phyloP scores from a whole-genome alignment of 169 alveolate genomes.

The Plasmodium malariae region DNA sequence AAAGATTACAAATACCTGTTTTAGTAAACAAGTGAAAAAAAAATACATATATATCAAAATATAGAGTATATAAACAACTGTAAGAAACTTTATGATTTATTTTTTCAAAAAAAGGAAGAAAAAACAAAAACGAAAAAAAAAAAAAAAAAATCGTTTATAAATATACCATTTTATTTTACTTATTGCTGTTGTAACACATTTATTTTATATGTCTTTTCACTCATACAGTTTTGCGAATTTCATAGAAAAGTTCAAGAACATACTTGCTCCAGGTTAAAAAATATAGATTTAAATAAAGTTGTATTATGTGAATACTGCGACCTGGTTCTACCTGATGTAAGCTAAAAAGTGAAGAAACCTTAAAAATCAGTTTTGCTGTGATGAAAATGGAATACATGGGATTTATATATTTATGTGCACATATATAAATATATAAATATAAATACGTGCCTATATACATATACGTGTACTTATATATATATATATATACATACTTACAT shows the following conservation, averaged over 20 bases:
- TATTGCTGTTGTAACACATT: not conserved
- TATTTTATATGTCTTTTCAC: not conserved
- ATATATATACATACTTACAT: not conserved
- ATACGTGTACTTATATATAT: not conserved
- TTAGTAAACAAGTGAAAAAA: too few species aligned
- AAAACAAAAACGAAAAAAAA: too few species aligned
- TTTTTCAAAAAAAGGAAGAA: too few species aligned
- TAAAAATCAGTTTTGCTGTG: not conserved
- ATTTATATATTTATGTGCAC: too few species aligned
- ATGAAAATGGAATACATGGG: too few species aligned
- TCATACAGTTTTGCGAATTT: conserved; percentile 64
- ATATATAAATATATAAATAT: too few species aligned
- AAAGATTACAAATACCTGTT: too few species aligned
- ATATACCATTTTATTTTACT: too few species aligned
- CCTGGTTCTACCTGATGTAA: conserved; percentile 57
- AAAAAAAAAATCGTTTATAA: too few species aligned
- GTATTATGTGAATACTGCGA: conserved; percentile 57
- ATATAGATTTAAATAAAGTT: conserved; percentile 18
- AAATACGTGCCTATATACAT: not conserved
- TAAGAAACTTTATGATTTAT: too few species aligned
- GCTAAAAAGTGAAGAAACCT: not conserved
- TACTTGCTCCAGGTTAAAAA: conserved; percentile 22
- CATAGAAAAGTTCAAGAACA: conserved; percentile 65
- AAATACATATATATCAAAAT: not conserved
- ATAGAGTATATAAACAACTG: not conserved